Evolutionary conservation across 1,284 basidiomycete species (phyloP), one percentile per base, ranked within the genome.

Genomic region (Sanguinoderma infundibulare): DNA sequence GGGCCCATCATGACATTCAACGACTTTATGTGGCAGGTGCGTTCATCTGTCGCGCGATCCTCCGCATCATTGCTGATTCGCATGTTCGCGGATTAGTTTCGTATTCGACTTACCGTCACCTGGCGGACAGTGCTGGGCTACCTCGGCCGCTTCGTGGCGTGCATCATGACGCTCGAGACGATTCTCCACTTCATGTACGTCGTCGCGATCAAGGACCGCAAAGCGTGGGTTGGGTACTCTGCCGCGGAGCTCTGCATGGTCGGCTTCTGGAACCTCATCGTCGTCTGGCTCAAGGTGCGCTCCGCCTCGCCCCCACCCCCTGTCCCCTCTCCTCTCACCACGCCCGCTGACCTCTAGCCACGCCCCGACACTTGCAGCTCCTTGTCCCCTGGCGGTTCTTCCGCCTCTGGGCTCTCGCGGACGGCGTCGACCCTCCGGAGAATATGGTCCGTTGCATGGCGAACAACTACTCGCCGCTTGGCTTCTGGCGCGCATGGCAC

Each of bases 371-470:
- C n/a, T 7, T 9, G 2, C 61, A 95, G 95, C 87, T 98, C n/a
- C 82, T 98, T 34, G 87, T 98, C 15, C 95, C 96, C 0, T 99
- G 98, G 98, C 86, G 97, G 9, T 97, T 98, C 81, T 99, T 99
- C 81, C 90, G 98, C 1, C 78, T 98, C 3, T 99, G 97, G 96
- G 92, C 96, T 0, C 79, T 99, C 36, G 73, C 87, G 14, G 95
- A 96, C 73, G 94, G 94, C 0, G 84, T 98, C 34, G 95, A 98
- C 69, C 90, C 96, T 1, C 98, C 96, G 0, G 98, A 99, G 75
- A 99, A 99, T 74, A 98, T 99, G 98, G 86, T 99, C 5, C 85
- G 98, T 15, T 98, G 98, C 73, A 93, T 98, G 87, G 92, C 90
- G n/a, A 99, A 99, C 79, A 99, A 98, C 75, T 98, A 98, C 72